Conservation (phyloP, 2,329 filamentous ascomycete species). For the Graphilbum ipis-grandicollis region DNA sequence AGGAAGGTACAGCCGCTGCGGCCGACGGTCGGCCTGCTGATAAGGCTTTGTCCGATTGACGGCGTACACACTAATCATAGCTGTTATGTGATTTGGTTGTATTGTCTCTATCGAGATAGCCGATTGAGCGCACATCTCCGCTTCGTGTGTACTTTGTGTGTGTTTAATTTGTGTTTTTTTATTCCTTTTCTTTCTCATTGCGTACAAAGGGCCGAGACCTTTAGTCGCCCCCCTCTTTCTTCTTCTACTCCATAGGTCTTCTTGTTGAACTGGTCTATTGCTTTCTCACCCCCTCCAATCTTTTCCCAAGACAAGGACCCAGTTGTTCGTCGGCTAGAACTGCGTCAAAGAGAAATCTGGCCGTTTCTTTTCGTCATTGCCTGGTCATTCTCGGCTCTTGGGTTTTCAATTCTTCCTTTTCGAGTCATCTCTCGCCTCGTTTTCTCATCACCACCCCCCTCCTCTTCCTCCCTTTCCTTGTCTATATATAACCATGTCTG, state of each 20-base stretch:
- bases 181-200: neutral
- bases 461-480: neutral
- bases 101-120: too few relatives aligned
- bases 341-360: neutral
- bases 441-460: too few relatives aligned
- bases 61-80: too few relatives aligned
- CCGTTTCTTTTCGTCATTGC: neutral
- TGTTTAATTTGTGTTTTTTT: neutral
- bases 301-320: too few relatives aligned
- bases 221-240: too few relatives aligned
- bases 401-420: neutral
- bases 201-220: too few relatives aligned
- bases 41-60: too few relatives aligned
- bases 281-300: neutral
- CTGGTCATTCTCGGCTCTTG: neutral
- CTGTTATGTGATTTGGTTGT: too few relatives aligned
- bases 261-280: neutral
- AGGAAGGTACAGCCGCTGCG: too few relatives aligned
- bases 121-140: too few relatives aligned
- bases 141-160: too few relatives aligned
- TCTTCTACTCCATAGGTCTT: neutral
- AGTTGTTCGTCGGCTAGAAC: neutral
- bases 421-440: neutral
- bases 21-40: too few relatives aligned
- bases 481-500: neutral